Evolutionary conservation across 345 rosid genomes (phyloP).

Genomic region (Chamaenerion angustifolium): DNA sequence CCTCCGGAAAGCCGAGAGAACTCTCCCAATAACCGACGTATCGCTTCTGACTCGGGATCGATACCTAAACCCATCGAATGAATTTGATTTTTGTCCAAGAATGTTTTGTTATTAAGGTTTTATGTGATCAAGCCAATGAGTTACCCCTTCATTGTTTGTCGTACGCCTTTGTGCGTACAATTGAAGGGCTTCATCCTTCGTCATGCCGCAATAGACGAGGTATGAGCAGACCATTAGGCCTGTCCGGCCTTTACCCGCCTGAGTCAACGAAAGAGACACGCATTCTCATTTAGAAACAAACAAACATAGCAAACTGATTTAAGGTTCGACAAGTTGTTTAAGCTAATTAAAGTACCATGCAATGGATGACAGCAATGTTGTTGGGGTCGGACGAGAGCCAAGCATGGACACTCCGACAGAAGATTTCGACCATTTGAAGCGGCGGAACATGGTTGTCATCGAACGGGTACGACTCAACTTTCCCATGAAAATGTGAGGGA

Average conservation of each 20-base stretch:
- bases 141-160: conserved; percentile 90
- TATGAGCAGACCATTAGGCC: conserved; percentile 83
- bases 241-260: conserved; percentile 98
- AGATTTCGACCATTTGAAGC: conserved; percentile 52
- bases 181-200: conserved; percentile 73
- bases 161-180: conserved; percentile 76
- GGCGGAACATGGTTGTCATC: conserved; percentile 95
- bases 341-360: conserved; percentile 48
- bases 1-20: conserved; percentile 29
- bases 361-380: conserved; percentile 72
- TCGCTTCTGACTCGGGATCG: conserved; percentile 92
- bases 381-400: conserved; percentile 66
- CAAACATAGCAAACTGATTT: too few species aligned
- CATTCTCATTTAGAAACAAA: too few species aligned
- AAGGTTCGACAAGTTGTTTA: too few species aligned
- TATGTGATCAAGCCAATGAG: conserved; percentile 15
- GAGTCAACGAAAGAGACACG: background rate
- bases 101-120: too few species aligned
- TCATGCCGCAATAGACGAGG: conserved; percentile 76
- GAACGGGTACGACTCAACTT: conserved; percentile 70
- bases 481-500: conserved; percentile 60
- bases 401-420: conserved; percentile 70
- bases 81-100: too few species aligned
- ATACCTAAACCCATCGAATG: conserved; percentile 34
- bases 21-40: conserved; percentile 72